Evolutionary conservation across 2,329 filamentous ascomycete genomes (phyloP).

Genomic region (Fusarium neocosmosporiellum): DNA sequence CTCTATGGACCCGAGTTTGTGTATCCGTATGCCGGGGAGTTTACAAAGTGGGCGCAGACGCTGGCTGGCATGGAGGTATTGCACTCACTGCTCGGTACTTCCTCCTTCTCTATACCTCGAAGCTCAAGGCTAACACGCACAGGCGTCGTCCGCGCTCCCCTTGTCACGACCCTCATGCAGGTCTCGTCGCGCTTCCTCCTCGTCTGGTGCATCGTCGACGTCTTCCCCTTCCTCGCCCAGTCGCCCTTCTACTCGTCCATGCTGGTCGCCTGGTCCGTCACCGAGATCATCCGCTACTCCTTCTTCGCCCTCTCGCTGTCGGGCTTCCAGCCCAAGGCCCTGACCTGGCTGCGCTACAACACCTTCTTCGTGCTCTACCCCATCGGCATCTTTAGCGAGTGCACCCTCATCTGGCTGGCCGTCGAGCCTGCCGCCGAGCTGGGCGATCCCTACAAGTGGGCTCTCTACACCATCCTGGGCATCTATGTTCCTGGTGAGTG

Average conservation of each 20-base stretch:
- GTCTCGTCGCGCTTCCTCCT: slow-evolving; percentile 88
- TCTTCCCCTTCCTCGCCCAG: slow-evolving; percentile 74
- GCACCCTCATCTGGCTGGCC: slow-evolving; percentile 79
- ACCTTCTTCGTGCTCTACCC: slow-evolving; percentile 95
- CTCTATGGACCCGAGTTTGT: slow-evolving; percentile 68
- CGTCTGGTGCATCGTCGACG: slow-evolving; percentile 84
- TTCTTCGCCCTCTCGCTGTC: slow-evolving; percentile 85
- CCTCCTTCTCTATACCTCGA: not conserved
- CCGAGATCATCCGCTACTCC: slow-evolving; percentile 92
- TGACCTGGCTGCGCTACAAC: slow-evolving; percentile 90
- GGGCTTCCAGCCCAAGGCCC: slow-evolving; percentile 68
- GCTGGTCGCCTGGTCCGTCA: slow-evolving; percentile 88
- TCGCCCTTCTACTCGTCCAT: slow-evolving; percentile 77
- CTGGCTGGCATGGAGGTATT: slow-evolving; percentile 84
- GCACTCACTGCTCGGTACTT: slow-evolving; percentile 80
- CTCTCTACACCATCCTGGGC: slow-evolving; percentile 73
- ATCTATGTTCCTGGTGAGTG: slow-evolving; percentile 83
- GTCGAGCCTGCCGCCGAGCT: slow-evolving; percentile 66
- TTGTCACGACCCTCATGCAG: slow-evolving; percentile 90
- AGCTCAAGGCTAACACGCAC: slow-evolving; percentile 2
- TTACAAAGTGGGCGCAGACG: slow-evolving; percentile 84
- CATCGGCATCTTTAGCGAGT: slow-evolving; percentile 89
- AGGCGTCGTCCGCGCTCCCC: slow-evolving; percentile 87
- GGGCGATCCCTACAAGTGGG: slow-evolving; percentile 64
- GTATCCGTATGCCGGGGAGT: slow-evolving; percentile 71